Percentiles rank a stretch among this genome's conserved stretches.
phyloP scores from a whole-genome alignment of 441 rosid genomes.

The Brassica balearica region DNA sequence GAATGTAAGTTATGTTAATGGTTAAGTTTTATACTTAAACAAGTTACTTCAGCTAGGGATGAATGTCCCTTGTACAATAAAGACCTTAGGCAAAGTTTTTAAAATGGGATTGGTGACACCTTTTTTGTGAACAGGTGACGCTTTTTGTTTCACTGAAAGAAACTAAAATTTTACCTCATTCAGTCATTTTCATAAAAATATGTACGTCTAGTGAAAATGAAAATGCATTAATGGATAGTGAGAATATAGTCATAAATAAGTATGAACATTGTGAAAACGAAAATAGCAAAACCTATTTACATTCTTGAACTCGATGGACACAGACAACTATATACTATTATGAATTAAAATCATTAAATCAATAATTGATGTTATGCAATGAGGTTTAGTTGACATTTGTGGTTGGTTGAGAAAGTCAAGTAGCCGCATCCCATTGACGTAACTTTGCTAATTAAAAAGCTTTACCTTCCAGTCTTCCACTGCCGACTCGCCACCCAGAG shows the following conservation, averaged over 20 bases:
- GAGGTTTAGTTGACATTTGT: conserved; percentile 36
- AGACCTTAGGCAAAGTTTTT: background rate
- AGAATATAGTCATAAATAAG: background rate
- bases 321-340: background rate
- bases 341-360: background rate
- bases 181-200: background rate
- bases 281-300: background rate
- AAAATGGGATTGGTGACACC: background rate
- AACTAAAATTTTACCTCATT: background rate
- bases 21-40: background rate
- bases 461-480: conserved; percentile 33
- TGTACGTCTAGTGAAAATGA: background rate
- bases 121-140: background rate
- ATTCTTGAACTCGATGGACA: background rate
- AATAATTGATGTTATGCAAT: conserved; percentile 5
- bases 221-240: background rate
- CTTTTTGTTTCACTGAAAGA: background rate
- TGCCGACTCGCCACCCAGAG: conserved; percentile 20
- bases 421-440: conserved; percentile 30
- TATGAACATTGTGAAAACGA: background rate
- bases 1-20: background rate
- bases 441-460: conserved; percentile 25
- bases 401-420: conserved; percentile 30
- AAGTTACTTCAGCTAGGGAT: background rate
- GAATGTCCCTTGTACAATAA: background rate